Evolutionary conservation across 2,329 filamentous ascomycete genomes (phyloP), one percentile per base, ranked within the genome.

Genomic region (Pyrenochaeta sp.): DNA sequence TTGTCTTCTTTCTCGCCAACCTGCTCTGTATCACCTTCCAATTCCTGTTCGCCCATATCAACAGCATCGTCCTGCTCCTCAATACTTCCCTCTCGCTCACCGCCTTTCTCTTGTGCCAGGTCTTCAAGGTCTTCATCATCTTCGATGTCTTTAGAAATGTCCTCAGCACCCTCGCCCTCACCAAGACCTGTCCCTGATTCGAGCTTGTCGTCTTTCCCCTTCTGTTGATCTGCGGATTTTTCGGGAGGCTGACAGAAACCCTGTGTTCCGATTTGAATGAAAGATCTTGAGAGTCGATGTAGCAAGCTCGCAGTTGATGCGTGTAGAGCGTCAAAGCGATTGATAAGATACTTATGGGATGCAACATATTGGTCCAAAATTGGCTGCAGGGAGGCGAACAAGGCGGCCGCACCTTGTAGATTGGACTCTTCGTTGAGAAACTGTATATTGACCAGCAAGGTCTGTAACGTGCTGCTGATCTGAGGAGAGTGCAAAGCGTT

Each of bases 61-160:
- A 95, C 88, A 0, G 91, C 91, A 75, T 95, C 91, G 64, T 93
- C 87, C 69, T 94, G 86, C 62, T 92, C 87, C 61, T 93, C 88
- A 49, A 92, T 89, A 14, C 90, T 88, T 1, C 81, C 83, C 35
- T 81, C 77, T 32, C 85, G 81, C 58, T 90, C 71, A 14, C 62
- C 77, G 40, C 91, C 89, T 36, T 87, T 84, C 67, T 97, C 90
- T 72, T 97, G 91, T 0, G 95, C 94, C 39, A 99, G 81, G 63
- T 99, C 95, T 0, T 90, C 87, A 4, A 99, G 79, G 71, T 99
- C 93, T 73, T 99, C 95, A 56, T 99, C 94, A 14, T 94, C 89
- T 59, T 91, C 87, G 41, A 99, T 90, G 68, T 99, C 95, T 73
- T 99, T 98, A 77, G 93, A 98, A 61, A 99, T 98, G 75, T 99